These are phyloP conservation scores for Microstroma glucosiphilum DNA, from an alignment of 1,284 basidiomycete genomes.

Conservation along the genomic window DNA sequence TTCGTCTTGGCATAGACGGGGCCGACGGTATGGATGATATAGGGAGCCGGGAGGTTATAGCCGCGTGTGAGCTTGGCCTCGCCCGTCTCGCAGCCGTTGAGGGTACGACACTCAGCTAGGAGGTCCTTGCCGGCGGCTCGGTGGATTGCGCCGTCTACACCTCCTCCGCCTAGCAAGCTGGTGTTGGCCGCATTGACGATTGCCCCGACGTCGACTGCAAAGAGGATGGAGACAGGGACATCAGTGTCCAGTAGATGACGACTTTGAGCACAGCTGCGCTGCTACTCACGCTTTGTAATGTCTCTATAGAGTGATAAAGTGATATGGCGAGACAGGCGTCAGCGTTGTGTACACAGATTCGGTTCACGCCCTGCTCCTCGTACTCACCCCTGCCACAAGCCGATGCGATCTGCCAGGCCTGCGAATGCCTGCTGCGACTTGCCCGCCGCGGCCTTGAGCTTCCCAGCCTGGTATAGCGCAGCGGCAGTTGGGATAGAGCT, in stretches of 20 bases:
- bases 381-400: constrained; percentile 1
- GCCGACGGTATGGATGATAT: constrained; percentile 85
- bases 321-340: no score
- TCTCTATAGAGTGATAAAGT: no score
- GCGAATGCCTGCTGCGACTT: neutral
- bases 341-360: no score
- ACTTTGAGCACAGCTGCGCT: no score
- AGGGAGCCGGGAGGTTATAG: constrained; percentile 56
- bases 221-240: no score
- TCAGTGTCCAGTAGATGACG: no score
- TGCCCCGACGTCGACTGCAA: constrained; percentile 20
- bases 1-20: constrained; percentile 60
- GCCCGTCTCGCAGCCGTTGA: constrained; percentile 68
- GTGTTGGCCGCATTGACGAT: constrained; percentile 47
- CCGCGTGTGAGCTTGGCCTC: constrained; percentile 69
- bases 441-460: neutral
- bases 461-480: constrained; percentile 1
- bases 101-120: constrained; percentile 62
- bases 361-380: no score
- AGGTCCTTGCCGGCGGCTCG: constrained; percentile 70
- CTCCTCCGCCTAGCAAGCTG: constrained; percentile 41
- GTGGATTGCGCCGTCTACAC: constrained; percentile 60
- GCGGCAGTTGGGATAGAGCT: constrained; percentile 1
- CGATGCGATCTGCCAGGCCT: neutral
- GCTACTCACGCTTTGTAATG: no score